Percentiles rank a stretch among this genome's conserved stretches.
phyloP scores from a whole-genome alignment of 2,329 filamentous ascomycete genomes.

The Gnomoniopsis smithogilvyi region DNA sequence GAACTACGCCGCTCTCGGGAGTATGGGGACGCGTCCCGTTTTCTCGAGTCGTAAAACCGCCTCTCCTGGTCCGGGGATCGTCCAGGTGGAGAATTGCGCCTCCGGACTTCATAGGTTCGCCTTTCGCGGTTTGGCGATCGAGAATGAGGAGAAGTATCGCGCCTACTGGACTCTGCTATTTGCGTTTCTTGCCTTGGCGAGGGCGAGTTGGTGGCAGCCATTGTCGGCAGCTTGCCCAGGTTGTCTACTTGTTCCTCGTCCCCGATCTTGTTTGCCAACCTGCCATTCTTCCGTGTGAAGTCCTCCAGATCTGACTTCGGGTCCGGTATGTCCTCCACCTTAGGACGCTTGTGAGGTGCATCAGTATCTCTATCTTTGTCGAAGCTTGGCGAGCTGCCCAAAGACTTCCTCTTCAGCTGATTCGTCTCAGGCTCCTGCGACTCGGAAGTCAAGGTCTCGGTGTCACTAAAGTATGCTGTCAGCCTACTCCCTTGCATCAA shows the following conservation, averaged over 20 bases:
- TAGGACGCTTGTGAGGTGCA: constrained; percentile 13
- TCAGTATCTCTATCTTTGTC: constrained; percentile 5
- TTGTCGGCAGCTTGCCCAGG: neutral
- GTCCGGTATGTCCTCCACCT: neutral
- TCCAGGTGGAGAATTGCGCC: neutral
- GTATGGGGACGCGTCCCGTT: neutral
- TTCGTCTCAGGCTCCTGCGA: constrained; percentile 1
- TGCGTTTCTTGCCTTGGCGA: constrained; percentile 3
- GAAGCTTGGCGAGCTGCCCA: constrained; percentile 5
- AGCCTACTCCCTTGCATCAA: neutral
- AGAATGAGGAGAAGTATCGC: neutral
- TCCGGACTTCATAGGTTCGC: neutral
- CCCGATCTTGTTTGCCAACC: neutral
- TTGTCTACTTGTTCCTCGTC: neutral
- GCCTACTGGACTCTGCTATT: neutral
- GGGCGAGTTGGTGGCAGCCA: neutral
- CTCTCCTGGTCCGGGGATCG: neutral
- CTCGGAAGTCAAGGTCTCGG: neutral
- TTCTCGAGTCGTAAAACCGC: neutral
- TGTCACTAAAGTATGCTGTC: neutral
- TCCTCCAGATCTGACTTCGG: neutral
- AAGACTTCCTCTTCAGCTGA: constrained; percentile 15
- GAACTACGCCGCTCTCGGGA: constrained; percentile 4
- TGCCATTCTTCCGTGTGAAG: neutral
- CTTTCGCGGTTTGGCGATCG: constrained; percentile 3